These are phyloP conservation scores for Chrysanthemum makinoi DNA, from an alignment of 129 eudicot genomes.

Conservation along the genomic window DNA sequence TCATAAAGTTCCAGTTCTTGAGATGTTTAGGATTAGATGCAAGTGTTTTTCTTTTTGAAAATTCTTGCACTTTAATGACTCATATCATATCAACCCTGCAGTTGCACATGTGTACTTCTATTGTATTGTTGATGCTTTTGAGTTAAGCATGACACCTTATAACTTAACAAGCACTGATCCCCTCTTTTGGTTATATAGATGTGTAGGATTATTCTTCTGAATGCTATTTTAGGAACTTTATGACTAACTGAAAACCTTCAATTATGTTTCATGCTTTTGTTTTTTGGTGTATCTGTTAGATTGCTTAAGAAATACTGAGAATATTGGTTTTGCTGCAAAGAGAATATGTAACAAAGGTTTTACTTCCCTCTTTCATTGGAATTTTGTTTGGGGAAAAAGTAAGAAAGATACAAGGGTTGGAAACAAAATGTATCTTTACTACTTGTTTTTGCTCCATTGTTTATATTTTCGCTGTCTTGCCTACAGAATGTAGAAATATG, in stretches of 20 bases:
- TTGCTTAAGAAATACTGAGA: background rate
- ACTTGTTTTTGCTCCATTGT: too few relatives aligned
- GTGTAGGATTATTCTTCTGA: background rate
- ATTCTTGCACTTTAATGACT: background rate
- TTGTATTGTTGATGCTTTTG: background rate
- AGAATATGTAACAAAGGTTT: too few relatives aligned
- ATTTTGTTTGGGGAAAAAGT: too few relatives aligned
- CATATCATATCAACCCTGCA: background rate
- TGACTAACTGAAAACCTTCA: background rate
- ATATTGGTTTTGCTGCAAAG: too few relatives aligned
- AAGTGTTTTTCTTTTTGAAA: background rate
- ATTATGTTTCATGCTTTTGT: background rate
- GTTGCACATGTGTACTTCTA: background rate
- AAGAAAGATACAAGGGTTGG: too few relatives aligned
- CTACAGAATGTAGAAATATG: too few relatives aligned
- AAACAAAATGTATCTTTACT: too few relatives aligned
- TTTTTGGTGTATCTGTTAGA: background rate
- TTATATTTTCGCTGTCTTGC: too few relatives aligned
- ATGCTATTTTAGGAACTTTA: background rate
- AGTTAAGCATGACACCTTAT: background rate
- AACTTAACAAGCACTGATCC: background rate
- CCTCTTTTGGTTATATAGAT: background rate
- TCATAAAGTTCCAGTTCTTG: background rate
- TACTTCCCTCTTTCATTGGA: too few relatives aligned
- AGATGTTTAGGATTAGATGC: background rate